A percentile compares a stretch with the other conserved stretches of the same genome.
Evolutionary conservation across 257 asterid species (phyloP).

Genomic region (Nicotiana tabacum): DNA sequence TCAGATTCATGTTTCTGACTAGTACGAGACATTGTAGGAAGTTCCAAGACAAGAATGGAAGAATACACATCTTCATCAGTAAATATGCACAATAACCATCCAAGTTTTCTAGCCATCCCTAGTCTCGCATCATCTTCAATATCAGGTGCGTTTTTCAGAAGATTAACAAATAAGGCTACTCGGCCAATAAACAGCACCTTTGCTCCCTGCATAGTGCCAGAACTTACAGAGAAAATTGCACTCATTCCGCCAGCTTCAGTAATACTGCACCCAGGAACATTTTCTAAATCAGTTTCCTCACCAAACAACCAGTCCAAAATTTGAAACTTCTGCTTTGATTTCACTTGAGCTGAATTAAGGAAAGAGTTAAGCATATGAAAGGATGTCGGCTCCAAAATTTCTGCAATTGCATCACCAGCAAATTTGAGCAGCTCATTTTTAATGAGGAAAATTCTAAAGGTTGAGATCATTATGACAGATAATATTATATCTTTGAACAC

Average conservation of each 20-base stretch:
- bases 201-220: constrained; percentile 42
- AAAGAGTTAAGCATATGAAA: constrained; percentile 77
- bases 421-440: constrained; percentile 50
- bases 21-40: constrained; percentile 34
- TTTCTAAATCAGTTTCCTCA: constrained; percentile 24
- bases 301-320: constrained; percentile 74
- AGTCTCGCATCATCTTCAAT: constrained; percentile 58
- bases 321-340: constrained; percentile 55
- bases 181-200: constrained; percentile 51
- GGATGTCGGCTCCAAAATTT: constrained; percentile 79
- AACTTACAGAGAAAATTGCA: constrained; percentile 35
- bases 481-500: constrained; percentile 63
- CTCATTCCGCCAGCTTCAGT: constrained; percentile 24
- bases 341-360: constrained; percentile 62
- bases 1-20: constrained; percentile 42
- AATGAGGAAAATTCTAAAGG: constrained; percentile 67
- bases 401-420: constrained; percentile 63
- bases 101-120: constrained; percentile 68
- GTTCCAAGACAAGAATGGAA: constrained; percentile 46
- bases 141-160: constrained; percentile 62
- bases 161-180: constrained; percentile 54
- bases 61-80: constrained; percentile 63
- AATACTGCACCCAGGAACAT: constrained; percentile 11
- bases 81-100: constrained; percentile 74
- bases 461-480: constrained; percentile 57